Evolutionary conservation across 2,329 filamentous ascomycete species (phyloP).

Genomic region (Monilinia laxa): DNA sequence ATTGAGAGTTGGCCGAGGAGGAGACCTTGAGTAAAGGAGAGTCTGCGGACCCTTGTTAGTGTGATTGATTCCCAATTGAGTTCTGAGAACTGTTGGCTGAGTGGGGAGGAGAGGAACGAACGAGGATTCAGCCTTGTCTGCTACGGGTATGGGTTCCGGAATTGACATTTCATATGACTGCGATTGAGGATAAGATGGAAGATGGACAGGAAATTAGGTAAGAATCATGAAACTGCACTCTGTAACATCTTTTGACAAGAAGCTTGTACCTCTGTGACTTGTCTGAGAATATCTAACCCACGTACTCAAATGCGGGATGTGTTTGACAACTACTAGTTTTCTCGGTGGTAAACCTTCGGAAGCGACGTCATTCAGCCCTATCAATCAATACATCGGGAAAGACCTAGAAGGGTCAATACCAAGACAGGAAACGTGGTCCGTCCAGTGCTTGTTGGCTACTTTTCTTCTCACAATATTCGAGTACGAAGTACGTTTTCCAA

Average conservation of each 20-base stretch:
- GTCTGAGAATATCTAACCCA: background rate
- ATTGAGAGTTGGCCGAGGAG: slow-evolving; percentile 92
- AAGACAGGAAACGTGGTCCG: too few species aligned
- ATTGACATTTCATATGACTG: slow-evolving; percentile 18
- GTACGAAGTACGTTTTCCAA: too few species aligned
- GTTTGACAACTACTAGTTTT: background rate
- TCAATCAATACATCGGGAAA: background rate
- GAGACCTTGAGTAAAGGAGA: slow-evolving; percentile 92
- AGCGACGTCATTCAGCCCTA: slow-evolving; percentile 19
- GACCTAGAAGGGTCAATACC: too few species aligned
- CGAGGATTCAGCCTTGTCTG: slow-evolving; percentile 44
- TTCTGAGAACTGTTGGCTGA: slow-evolving; percentile 1
- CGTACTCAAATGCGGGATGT: slow-evolving; percentile 8
- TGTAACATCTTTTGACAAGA: background rate
- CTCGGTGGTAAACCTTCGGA: slow-evolving; percentile 9
- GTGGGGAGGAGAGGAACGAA: slow-evolving; percentile 36
- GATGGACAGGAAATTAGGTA: background rate
- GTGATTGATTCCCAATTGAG: slow-evolving; percentile 15
- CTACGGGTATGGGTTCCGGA: slow-evolving; percentile 7
- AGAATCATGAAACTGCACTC: background rate
- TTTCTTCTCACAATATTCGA: too few species aligned
- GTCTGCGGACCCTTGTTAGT: slow-evolving; percentile 47
- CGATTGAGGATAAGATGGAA: background rate
- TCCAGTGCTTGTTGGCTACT: too few species aligned
- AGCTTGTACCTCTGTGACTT: background rate